Conservation (phyloP, 78 protist species). For the Blattamonas nauphoetae region DNA sequence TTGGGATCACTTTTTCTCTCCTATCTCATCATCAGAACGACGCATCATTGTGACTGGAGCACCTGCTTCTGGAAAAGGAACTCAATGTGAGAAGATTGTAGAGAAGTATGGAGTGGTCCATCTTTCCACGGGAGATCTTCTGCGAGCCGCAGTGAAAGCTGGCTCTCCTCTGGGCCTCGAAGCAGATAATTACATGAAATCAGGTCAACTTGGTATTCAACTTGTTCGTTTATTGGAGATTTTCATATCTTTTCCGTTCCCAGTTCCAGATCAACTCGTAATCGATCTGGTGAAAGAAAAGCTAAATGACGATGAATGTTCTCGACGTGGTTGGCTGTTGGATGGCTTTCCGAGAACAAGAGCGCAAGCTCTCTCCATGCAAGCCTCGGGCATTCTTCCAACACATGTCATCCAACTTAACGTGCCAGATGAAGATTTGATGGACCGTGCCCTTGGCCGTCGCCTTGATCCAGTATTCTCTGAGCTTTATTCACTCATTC, state of each 20-base stretch:
- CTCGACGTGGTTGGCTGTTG: conserved; percentile 7
- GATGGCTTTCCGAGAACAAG: conserved; percentile 33
- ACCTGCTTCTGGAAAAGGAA: conserved; percentile 36
- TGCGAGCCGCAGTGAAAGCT: background rate
- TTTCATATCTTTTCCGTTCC: background rate
- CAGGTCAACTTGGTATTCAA: background rate
- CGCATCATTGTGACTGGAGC: conserved; percentile 25
- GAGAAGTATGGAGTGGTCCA: conserved; percentile 22
- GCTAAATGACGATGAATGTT: background rate
- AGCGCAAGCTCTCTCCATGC: conserved; percentile 5
- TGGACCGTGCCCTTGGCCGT: conserved; percentile 5
- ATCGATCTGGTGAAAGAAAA: background rate
- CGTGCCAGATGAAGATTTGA: conserved; percentile 23
- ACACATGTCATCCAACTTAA: background rate
- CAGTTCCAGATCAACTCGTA: conserved; percentile 28
- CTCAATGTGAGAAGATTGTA: conserved; percentile 5
- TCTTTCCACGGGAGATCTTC: conserved; percentile 14
- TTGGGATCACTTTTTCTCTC: background rate
- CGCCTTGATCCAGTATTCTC: conserved; percentile 16
- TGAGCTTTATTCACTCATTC: background rate
- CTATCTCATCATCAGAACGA: background rate
- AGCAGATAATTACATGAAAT: background rate
- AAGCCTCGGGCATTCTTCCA: background rate
- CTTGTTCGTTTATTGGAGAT: background rate
- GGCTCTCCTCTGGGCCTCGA: background rate